Conservation (phyloP, 768 basidiomycete genomes). For the Aureoboletus auriporus region DNA sequence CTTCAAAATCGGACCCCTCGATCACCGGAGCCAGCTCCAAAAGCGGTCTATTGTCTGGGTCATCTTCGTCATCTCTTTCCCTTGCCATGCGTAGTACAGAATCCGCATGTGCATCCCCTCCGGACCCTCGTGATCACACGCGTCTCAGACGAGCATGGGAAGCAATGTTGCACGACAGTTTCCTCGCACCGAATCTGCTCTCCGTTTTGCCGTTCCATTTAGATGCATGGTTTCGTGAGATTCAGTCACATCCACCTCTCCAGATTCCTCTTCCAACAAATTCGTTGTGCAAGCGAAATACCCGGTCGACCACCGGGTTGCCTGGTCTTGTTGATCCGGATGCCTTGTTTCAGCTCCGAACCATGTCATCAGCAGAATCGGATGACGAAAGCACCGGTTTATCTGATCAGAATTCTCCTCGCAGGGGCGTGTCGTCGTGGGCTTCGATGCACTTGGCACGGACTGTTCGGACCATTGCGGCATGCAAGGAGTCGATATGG, state of each 20-base stretch:
- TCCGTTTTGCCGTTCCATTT: constrained; percentile 68
- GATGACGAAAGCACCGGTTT: constrained; percentile 24
- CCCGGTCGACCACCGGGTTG: constrained; percentile 13
- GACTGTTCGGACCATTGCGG: constrained; percentile 50
- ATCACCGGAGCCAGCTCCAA: constrained; percentile 12
- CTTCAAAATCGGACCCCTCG: constrained; percentile 23
- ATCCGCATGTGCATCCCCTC: constrained; percentile 13
- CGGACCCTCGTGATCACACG: constrained; percentile 58
- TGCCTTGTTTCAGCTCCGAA: constrained; percentile 29
- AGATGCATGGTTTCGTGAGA: constrained; percentile 50
- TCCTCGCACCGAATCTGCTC: constrained; percentile 50
- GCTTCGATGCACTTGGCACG: constrained; percentile 65
- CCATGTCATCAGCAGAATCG: constrained; percentile 23
- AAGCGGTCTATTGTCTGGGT: constrained; percentile 9
- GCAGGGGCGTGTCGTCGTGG: constrained; percentile 38
- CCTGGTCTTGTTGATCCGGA: constrained; percentile 27
- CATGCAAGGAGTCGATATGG: constrained; percentile 72
- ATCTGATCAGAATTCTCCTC: constrained; percentile 14
- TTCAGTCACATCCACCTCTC: constrained; percentile 45
- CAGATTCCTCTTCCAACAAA: constrained; percentile 56
- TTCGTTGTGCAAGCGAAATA: constrained; percentile 28
- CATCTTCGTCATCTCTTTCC: constrained; percentile 22
- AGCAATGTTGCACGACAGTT: constrained; percentile 56
- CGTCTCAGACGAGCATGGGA: constrained; percentile 63
- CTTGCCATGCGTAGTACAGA: constrained; percentile 13